These are phyloP conservation scores for Phanerochaete carnosa DNA, from an alignment of 768 basidiomycete species.

Conservation along the genomic window DNA sequence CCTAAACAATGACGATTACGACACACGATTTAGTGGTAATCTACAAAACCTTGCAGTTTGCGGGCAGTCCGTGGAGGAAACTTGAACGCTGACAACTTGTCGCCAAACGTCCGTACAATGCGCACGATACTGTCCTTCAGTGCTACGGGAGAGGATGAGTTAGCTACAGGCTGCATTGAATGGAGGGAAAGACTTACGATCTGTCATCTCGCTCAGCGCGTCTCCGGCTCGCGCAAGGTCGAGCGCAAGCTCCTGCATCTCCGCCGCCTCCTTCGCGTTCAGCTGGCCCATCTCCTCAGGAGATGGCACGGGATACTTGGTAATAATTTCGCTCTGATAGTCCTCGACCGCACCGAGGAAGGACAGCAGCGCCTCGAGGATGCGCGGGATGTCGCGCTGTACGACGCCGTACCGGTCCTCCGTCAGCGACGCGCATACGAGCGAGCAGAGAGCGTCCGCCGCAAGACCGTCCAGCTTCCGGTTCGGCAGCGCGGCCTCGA, in stretches of 20 bases:
- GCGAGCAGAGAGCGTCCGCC: conserved; percentile 62
- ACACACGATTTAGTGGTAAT: conserved; percentile 42
- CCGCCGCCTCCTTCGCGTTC: conserved; percentile 33
- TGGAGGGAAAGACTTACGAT: conserved; percentile 45
- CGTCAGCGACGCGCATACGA: conserved; percentile 67
- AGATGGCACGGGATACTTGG: conserved; percentile 34
- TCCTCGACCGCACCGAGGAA: conserved; percentile 67
- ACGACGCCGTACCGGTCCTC: conserved; percentile 85
- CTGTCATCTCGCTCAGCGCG: conserved; percentile 47
- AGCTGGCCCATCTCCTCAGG: conserved; percentile 30
- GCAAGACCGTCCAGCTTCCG: conserved; percentile 59
- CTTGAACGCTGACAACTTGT: conserved; percentile 71
- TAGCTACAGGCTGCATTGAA: neutral
- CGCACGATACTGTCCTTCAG: conserved; percentile 64
- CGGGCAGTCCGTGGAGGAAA: conserved; percentile 67
- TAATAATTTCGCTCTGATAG: conserved; percentile 52
- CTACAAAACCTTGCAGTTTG: conserved; percentile 69
- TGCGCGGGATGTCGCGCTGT: conserved; percentile 80
- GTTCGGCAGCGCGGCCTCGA: conserved; percentile 55
- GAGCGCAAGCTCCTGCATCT: conserved; percentile 35
- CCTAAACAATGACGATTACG: neutral
- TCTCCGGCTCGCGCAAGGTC: conserved; percentile 59
- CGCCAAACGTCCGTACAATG: conserved; percentile 71
- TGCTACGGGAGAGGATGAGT: conserved; percentile 33
- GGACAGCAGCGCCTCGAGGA: conserved; percentile 71